phyloP scores from a whole-genome alignment of 345 rosid species.

The Salix caprea region DNA sequence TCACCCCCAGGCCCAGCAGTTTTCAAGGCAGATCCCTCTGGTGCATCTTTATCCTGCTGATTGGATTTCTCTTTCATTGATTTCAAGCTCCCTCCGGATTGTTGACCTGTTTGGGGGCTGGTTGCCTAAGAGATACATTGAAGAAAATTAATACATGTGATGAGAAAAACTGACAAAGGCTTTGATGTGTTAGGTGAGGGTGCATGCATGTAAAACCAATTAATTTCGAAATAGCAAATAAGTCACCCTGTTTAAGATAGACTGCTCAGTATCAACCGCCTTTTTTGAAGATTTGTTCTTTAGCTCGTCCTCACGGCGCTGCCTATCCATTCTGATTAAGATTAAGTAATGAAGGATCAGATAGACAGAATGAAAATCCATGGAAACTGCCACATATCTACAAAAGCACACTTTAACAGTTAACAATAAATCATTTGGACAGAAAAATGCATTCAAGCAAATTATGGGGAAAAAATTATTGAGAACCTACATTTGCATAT shows the following conservation, averaged over 20 bases:
- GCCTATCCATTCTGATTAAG: constrained; percentile 81
- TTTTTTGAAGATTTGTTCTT: constrained; percentile 83
- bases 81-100: constrained; percentile 80
- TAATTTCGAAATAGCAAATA: background rate
- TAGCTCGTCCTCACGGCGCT: constrained; percentile 92
- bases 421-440: background rate
- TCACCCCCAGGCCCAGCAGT: constrained; percentile 92
- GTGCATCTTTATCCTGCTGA: constrained; percentile 66
- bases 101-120: constrained; percentile 76
- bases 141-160: background rate
- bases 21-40: constrained; percentile 75
- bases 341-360: background rate
- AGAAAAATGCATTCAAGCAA: background rate
- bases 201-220: background rate
- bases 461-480: background rate
- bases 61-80: constrained; percentile 71
- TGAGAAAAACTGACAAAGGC: background rate
- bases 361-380: background rate
- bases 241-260: constrained; percentile 65
- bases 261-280: constrained; percentile 78
- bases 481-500: background rate
- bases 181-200: background rate
- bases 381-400: background rate
- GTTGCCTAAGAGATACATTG: constrained; percentile 53
- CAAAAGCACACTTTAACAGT: background rate